These are phyloP conservation scores for Pelagophyceae sp. DNA, from an alignment of 352 stramenopile species.

Conservation along the genomic window DNA sequence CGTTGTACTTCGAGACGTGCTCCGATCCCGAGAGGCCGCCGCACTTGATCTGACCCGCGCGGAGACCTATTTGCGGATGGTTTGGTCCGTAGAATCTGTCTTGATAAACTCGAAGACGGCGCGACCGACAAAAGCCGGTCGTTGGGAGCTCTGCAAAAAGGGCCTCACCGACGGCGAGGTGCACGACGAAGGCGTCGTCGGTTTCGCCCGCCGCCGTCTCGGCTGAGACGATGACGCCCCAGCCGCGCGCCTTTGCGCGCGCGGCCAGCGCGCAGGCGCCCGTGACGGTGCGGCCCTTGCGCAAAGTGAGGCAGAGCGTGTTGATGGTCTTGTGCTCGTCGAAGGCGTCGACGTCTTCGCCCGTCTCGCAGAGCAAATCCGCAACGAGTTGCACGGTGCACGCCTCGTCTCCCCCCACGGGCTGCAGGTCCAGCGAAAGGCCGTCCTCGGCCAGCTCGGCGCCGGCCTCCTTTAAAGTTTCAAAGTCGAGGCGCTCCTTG, in stretches of 20 bases:
- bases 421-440: not conserved
- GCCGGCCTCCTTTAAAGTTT: not conserved
- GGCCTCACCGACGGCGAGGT: slow-evolving; percentile 12
- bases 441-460: not conserved
- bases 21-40: not conserved
- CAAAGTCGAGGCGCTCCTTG: slow-evolving; percentile 7
- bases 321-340: slow-evolving; percentile 15
- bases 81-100: too few species aligned
- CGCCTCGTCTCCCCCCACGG: slow-evolving; percentile 1
- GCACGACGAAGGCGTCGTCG: slow-evolving; percentile 10
- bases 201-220: not conserved
- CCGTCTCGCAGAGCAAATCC: not conserved
- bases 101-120: too few species aligned
- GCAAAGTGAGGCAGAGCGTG: slow-evolving; percentile 2
- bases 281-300: slow-evolving; percentile 13
- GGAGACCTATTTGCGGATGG: too few species aligned
- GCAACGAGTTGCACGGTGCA: slow-evolving; percentile 11
- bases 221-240: slow-evolving; percentile 8
- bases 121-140: too few species aligned
- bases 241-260: not conserved
- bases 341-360: slow-evolving; percentile 1
- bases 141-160: too few species aligned
- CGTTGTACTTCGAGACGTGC: slow-evolving; percentile 10
- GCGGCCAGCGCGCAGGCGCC: not conserved
- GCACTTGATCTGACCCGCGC: slow-evolving; percentile 9